A percentile compares a stretch with the other conserved stretches of the same genome.
Evolutionary conservation across 305 asterid genomes (phyloP).

Genomic region (Fraxinus latifolia): DNA sequence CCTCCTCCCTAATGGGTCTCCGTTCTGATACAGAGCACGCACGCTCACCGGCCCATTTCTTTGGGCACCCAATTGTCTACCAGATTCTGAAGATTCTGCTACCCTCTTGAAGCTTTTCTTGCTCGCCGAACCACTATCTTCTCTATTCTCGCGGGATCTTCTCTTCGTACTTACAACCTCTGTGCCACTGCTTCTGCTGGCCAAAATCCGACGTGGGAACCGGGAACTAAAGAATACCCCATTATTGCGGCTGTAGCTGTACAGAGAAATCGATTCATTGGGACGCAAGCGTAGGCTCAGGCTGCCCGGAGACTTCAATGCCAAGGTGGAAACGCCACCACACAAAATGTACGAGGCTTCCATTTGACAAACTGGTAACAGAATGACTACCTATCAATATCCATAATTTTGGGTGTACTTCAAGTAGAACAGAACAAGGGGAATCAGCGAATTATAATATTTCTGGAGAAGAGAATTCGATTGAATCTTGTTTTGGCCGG

Average conservation of each 20-base stretch:
- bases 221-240: conserved; percentile 27
- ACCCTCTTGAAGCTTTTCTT: conserved; percentile 1
- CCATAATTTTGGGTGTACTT: not conserved
- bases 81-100: not conserved
- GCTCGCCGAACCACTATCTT: conserved; percentile 16
- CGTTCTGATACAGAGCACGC: conserved; percentile 50
- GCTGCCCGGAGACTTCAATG: conserved; percentile 34
- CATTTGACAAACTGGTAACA: conserved; percentile 31
- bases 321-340: conserved; percentile 54
- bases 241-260: conserved; percentile 19
- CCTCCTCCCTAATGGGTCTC: conserved; percentile 79
- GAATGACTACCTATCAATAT: not conserved
- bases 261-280: conserved; percentile 26
- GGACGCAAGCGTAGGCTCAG: conserved; percentile 26
- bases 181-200: conserved; percentile 21
- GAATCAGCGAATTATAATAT: not conserved
- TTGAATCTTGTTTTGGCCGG: not conserved
- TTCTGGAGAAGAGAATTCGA: conserved; percentile 25
- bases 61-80: not conserved
- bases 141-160: conserved; percentile 34
- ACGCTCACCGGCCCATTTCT: conserved; percentile 29
- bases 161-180: conserved; percentile 28
- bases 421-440: not conserved
- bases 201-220: conserved; percentile 23
- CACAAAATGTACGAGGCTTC: conserved; percentile 60